These are phyloP conservation scores for Nepenthes alata DNA, from an alignment of 179 eudicot species.

Conservation along the genomic window DNA sequence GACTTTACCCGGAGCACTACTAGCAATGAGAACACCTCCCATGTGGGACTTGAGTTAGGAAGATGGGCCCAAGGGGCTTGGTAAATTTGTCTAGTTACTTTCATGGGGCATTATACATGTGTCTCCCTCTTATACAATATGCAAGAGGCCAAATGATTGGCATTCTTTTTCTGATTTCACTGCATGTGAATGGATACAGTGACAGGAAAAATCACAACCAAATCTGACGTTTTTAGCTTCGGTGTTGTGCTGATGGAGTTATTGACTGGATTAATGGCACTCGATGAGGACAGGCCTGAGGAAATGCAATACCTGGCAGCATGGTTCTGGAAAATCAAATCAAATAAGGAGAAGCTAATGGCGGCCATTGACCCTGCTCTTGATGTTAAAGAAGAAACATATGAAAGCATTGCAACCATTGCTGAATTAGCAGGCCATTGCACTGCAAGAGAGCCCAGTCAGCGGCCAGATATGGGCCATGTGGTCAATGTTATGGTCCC, in stretches of 20 bases:
- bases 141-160: no score
- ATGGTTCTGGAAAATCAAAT: constrained; percentile 75
- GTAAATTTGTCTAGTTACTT: no score
- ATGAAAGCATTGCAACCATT: constrained; percentile 43
- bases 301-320: constrained; percentile 82
- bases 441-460: constrained; percentile 80
- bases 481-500: constrained; percentile 67
- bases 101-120: no score
- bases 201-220: constrained; percentile 83
- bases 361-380: constrained; percentile 63
- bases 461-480: constrained; percentile 95
- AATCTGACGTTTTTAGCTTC: constrained; percentile 80
- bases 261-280: constrained; percentile 75
- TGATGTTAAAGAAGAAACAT: constrained; percentile 44
- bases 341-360: constrained; percentile 48
- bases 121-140: no score
- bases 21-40: no score
- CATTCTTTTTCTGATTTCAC: background rate
- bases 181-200: constrained; percentile 29
- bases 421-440: constrained; percentile 92
- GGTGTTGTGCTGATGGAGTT: constrained; percentile 90
- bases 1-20: no score
- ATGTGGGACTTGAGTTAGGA: no score
- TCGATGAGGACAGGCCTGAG: constrained; percentile 70
- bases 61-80: no score